phyloP scores from a whole-genome alignment of 2,329 filamentous ascomycete species.

The Alternaria sp. region DNA sequence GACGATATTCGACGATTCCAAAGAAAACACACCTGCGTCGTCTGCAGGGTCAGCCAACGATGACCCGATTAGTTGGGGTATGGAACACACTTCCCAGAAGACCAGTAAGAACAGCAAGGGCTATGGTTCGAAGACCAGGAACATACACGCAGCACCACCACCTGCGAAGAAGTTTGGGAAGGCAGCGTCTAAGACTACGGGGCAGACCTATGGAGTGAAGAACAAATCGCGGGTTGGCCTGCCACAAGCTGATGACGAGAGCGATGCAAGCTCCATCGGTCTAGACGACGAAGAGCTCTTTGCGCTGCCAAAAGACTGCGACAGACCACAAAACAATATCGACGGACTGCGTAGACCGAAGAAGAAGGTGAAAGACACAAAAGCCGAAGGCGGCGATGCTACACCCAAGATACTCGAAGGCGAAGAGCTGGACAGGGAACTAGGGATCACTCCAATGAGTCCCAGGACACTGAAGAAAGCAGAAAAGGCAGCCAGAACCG shows the following conservation, averaged over 20 bases:
- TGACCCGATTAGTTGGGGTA: conserved; percentile 7
- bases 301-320: neutral
- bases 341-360: conserved; percentile 12
- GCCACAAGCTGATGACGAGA: neutral
- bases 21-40: conserved; percentile 22
- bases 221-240: neutral
- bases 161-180: conserved; percentile 11
- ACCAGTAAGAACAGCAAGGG: neutral
- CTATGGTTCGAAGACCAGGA: conserved; percentile 8
- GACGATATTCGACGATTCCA: conserved; percentile 13
- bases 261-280: conserved; percentile 8
- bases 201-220: neutral
- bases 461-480: neutral
- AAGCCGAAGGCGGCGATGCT: neutral
- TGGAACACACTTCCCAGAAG: conserved; percentile 19
- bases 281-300: conserved; percentile 6
- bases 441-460: neutral
- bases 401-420: neutral
- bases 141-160: conserved; percentile 16
- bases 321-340: neutral
- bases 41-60: conserved; percentile 6
- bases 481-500: conserved; percentile 9
- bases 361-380: conserved; percentile 3
- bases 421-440: conserved; percentile 2
- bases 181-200: neutral